Evolutionary conservation across 768 basidiomycete species (phyloP), one percentile per base, ranked within the genome.

Genomic region (Lentinula edodes): DNA sequence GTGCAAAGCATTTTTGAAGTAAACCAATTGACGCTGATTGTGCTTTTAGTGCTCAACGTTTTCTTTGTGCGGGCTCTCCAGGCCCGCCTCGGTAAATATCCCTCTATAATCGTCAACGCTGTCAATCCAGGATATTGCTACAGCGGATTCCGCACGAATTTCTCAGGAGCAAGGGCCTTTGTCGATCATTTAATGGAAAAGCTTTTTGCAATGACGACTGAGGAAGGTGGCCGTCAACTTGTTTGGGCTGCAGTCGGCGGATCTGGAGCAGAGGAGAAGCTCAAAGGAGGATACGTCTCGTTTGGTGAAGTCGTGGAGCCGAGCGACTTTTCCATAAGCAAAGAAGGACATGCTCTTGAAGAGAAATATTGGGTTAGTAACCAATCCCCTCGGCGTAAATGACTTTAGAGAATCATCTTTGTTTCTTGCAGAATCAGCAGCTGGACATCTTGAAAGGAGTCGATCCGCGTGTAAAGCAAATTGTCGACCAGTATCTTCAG

Each of bases 121-220:
- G 70, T 76, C 36, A 74, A 76, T 56, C 81, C 81, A n/a, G 80
- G 79, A 1, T 75, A 71, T 64, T 78, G 78, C 66, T 55, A 65
- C 18, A 79, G 78, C 6, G 71, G 75, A 20, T 66, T 83, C 1
- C 66, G 69, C 0, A 64, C 74, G 28, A 64, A 68, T 6, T n/a
- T 76, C 5, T 46, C 54, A 1, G 69, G 67, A 0, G 6, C 71
- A 23, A 32, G 59, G 34, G 56, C 62, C 7, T 13, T 65, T 10
- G 5, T 75, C 5, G 41, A 60, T 16, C 57, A 60, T 38, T 20
- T 76, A 2, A 67, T 75, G 64, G 71, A 76, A 42, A 66, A 56
- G 5, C 2, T 70, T 0, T 45, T 83, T 0, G 78, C 73, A 1
- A 71, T 70, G n/a, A 70, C 75, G 0, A 63, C 76, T 2, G 78